Evolutionary conservation across 2,329 filamentous ascomycete genomes (phyloP).

Genomic region (Thielaviopsis ethacetica): DNA sequence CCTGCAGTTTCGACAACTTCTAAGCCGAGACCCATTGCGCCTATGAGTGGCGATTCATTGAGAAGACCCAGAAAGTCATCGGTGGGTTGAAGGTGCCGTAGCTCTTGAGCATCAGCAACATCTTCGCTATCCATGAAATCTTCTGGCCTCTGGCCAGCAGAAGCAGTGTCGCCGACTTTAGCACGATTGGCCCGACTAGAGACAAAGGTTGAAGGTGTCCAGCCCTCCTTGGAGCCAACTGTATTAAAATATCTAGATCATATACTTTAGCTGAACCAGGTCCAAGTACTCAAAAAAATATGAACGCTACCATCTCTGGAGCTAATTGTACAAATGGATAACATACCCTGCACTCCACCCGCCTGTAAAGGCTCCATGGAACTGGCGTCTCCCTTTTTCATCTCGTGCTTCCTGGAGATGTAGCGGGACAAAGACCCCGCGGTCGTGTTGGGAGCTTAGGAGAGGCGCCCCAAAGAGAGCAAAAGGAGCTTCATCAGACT

Average conservation of each 20-base stretch:
- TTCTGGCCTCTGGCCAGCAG: constrained; percentile 48
- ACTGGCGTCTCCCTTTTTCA: constrained; percentile 72
- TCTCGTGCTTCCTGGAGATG: constrained; percentile 98
- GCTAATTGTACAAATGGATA: not conserved
- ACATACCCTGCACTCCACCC: constrained; percentile 81
- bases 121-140: constrained; percentile 99
- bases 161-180: constrained; percentile 42
- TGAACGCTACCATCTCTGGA: not conserved
- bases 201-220: constrained; percentile 81
- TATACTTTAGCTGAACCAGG: constrained; percentile 14
- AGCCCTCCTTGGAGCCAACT: constrained; percentile 95
- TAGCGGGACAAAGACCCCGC: constrained; percentile 83
- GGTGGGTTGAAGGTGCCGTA: constrained; percentile 55
- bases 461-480: constrained; percentile 73
- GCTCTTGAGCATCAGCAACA: constrained; percentile 68
- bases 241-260: constrained; percentile 77
- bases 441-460: constrained; percentile 67
- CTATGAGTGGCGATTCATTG: constrained; percentile 33
- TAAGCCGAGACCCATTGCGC: constrained; percentile 43
- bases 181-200: constrained; percentile 65
- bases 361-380: constrained; percentile 93
- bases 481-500: constrained; percentile 55
- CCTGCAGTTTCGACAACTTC: constrained; percentile 75
- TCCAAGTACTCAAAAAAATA: not conserved
- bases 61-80: constrained; percentile 64